Percentiles rank a stretch among this genome's conserved stretches.
These are phyloP conservation scores for Aspergillus nomiae DNA, from an alignment of 2,329 filamentous ascomycete species.

Conservation along the genomic window DNA sequence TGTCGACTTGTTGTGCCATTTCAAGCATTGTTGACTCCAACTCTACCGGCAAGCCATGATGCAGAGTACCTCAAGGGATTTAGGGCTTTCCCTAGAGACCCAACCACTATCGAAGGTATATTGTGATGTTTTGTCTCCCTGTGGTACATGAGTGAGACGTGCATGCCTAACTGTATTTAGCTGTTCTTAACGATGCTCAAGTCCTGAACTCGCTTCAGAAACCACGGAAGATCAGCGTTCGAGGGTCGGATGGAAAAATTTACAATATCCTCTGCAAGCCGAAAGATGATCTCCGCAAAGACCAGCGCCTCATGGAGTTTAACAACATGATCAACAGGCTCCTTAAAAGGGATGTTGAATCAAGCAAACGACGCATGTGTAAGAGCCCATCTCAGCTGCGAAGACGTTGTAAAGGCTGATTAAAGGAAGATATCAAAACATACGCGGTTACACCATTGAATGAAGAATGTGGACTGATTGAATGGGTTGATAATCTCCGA, in stretches of 20 bases:
- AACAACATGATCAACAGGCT: slow-evolving; percentile 97
- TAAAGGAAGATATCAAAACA: slow-evolving; percentile 72
- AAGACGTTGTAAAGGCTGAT: slow-evolving; percentile 4
- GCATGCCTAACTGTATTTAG: slow-evolving; percentile 29
- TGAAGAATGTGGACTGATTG: slow-evolving; percentile 95
- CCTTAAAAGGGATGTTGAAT: slow-evolving; percentile 86
- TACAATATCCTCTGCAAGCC: slow-evolving; percentile 96
- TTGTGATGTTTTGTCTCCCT: background rate
- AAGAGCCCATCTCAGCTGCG: slow-evolving; percentile 21
- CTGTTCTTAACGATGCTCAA: slow-evolving; percentile 82
- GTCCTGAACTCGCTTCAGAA: slow-evolving; percentile 90
- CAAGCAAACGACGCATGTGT: slow-evolving; percentile 82
- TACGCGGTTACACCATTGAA: slow-evolving; percentile 96
- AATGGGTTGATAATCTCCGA: slow-evolving; percentile 97
- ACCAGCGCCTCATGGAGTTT: slow-evolving; percentile 98
- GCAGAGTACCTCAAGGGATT: slow-evolving; percentile 69
- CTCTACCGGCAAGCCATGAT: slow-evolving; percentile 72
- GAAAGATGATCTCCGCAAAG: slow-evolving; percentile 95
- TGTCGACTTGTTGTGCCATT: slow-evolving; percentile 87
- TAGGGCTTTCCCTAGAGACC: slow-evolving; percentile 82
- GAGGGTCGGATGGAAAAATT: slow-evolving; percentile 82
- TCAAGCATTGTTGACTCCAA: slow-evolving; percentile 80
- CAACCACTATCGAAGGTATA: slow-evolving; percentile 71
- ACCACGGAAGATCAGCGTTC: slow-evolving; percentile 83
- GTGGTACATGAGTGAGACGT: background rate